Percentiles rank a stretch among this genome's conserved stretches.
These are phyloP conservation scores for Polymyxa betae DNA, from an alignment of 208 protist species.

Conservation along the genomic window DNA sequence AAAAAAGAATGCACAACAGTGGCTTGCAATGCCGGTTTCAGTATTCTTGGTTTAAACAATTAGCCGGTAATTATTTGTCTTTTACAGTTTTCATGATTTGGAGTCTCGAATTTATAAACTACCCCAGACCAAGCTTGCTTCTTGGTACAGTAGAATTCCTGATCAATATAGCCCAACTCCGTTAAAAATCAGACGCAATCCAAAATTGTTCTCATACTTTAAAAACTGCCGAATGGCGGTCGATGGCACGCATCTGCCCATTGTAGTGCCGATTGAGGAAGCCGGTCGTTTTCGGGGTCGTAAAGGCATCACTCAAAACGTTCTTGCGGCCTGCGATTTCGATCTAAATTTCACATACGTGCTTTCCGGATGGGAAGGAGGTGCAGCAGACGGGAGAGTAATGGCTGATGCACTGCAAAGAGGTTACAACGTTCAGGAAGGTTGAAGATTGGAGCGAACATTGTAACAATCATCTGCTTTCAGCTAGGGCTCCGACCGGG, in stretches of 20 bases:
- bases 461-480: too few species aligned
- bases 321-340: not conserved
- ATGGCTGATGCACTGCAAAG: not conserved
- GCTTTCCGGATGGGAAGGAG: not conserved
- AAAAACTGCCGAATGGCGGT: not conserved
- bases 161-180: too few species aligned
- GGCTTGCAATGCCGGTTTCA: too few species aligned
- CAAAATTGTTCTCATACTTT: not conserved
- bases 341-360: not conserved
- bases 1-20: too few species aligned
- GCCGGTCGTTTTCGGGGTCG: not conserved
- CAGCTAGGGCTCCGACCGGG: too few species aligned
- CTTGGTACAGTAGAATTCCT: too few species aligned
- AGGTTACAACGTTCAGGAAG: not conserved
- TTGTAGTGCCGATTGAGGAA: not conserved
- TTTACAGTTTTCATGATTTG: too few species aligned
- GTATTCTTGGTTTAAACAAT: too few species aligned
- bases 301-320: not conserved
- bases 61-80: too few species aligned
- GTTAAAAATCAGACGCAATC: not conserved
- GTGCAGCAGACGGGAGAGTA: not conserved
- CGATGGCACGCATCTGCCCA: not conserved
- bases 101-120: too few species aligned
- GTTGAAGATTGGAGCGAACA: too few species aligned
- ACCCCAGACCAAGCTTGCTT: too few species aligned